phyloP scores from a whole-genome alignment of 192 early-diverging fungal species.

The Coemansia sp. region DNA sequence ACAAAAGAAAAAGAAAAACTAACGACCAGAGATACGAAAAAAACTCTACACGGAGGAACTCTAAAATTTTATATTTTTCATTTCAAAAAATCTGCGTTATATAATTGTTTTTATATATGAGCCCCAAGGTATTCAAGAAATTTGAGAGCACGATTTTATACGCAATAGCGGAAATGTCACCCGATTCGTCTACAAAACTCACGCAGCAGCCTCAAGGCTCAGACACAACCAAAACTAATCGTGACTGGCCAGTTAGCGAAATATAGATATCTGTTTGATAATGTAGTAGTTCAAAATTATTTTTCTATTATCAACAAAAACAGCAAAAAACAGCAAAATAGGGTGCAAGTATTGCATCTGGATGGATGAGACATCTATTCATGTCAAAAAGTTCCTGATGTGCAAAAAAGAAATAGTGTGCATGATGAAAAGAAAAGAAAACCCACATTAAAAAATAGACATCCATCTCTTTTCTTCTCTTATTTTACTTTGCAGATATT shows the following conservation, averaged over 20 bases:
- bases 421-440: too few relatives aligned
- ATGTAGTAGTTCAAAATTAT: background rate
- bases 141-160: too few relatives aligned
- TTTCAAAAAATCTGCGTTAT: too few relatives aligned
- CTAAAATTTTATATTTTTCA: too few relatives aligned
- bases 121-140: too few relatives aligned
- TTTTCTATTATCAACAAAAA: background rate
- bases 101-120: too few relatives aligned
- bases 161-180: background rate
- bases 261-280: background rate
- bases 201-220: conserved; percentile 6
- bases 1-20: too few relatives aligned
- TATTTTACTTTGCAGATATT: background rate
- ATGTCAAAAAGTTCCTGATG: too few relatives aligned
- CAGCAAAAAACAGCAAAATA: too few relatives aligned
- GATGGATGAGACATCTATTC: background rate
- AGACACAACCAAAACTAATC: background rate
- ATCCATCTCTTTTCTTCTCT: background rate
- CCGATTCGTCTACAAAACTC: background rate
- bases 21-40: too few relatives aligned
- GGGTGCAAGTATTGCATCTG: background rate
- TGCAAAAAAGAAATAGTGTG: too few relatives aligned
- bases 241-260: conserved; percentile 23
- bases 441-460: background rate
- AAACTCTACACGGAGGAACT: too few relatives aligned